A percentile compares a stretch with the other conserved stretches of the same genome.
These are phyloP conservation scores for Monilinia vaccinii-corymbosi DNA, from an alignment of 2,329 filamentous ascomycete genomes.

Conservation along the genomic window DNA sequence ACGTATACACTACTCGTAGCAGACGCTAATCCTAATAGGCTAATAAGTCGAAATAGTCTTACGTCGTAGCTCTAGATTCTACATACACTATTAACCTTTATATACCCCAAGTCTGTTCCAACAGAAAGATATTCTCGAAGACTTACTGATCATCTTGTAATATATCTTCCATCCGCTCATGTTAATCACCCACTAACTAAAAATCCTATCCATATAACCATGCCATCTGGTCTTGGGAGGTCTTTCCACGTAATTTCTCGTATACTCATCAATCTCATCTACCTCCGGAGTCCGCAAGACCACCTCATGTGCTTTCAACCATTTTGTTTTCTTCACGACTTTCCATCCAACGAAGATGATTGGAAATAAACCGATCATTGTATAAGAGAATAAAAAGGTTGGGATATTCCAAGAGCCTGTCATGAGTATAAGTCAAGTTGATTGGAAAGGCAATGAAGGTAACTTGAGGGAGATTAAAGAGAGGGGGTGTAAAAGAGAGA, in stretches of 20 bases:
- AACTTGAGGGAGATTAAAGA: neutral
- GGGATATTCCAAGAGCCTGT: constrained; percentile 44
- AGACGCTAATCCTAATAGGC: no score
- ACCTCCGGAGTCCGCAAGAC: constrained; percentile 44
- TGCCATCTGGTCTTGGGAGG: constrained; percentile 20
- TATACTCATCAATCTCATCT: constrained; percentile 54
- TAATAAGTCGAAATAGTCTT: no score
- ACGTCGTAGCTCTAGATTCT: no score
- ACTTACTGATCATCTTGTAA: neutral
- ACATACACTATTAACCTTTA: no score
- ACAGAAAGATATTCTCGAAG: no score
- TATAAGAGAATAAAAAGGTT: constrained; percentile 50
- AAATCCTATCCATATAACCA: constrained; percentile 20
- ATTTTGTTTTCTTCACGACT: constrained; percentile 46
- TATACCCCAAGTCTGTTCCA: no score
- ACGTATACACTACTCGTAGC: no score
- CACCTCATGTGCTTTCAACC: constrained; percentile 41
- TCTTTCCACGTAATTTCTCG: constrained; percentile 39
- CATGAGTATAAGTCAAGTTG: neutral
- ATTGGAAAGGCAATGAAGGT: no score
- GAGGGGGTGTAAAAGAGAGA: neutral
- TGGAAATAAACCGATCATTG: constrained; percentile 53
- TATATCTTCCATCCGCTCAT: neutral
- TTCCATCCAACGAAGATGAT: constrained; percentile 54
- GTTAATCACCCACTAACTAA: constrained; percentile 9